Base-by-base conservation (phyloP, 306 rosid species). In the Trifolium fragiferum region DNA sequence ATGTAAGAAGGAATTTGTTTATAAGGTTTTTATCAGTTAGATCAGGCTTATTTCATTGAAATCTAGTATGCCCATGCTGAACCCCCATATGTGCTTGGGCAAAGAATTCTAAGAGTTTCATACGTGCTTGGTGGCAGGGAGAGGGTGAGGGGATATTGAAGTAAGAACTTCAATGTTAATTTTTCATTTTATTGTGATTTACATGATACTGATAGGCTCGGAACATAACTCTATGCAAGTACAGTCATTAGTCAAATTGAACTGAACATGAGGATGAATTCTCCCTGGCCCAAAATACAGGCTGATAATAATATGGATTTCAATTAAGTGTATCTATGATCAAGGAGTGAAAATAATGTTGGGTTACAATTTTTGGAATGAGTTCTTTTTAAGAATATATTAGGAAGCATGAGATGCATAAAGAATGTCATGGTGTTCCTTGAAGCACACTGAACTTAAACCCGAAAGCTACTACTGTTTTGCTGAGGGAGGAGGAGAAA, bases 341-440 rank as follows among this genome's bases (percentile, higher is more conserved):
- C 43, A 38, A 73, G 73, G 65, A 18, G 66, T 46, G 61, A 21
- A 16, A 4, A 8, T 32, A 20, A 19, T 18, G 44, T 41, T 67
- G 10, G 38, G 15, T 20, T 38, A n/a, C 18, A 21, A 33, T 30
- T 76, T 67, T 16, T 23, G 49, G 6, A 16, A 58, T 77, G 12
- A 0, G 20, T 43, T 76, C 35, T 66, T 76, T 44, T 66, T 2
- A 5, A 18, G 7, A 68, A 13, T 25, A 33, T 76, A 9, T 6
- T 16, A 30, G 60, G 38, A 35, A 64, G n/a, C n/a, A n/a, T n/a
- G n/a, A 41, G 55, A 40, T 66, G 73, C 74, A 76, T 19, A 18
- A 13, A 15, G 37, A 62, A 55, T 55, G 33, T 54, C 38, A 55
- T 18, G 49, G 49, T 18, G n/a, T 53, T 76, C 57, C 60, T 41